Percentiles rank a stretch among this genome's conserved stretches.
Evolutionary conservation across 805 yeast species (phyloP).

Genomic region (Spathaspora sp.): DNA sequence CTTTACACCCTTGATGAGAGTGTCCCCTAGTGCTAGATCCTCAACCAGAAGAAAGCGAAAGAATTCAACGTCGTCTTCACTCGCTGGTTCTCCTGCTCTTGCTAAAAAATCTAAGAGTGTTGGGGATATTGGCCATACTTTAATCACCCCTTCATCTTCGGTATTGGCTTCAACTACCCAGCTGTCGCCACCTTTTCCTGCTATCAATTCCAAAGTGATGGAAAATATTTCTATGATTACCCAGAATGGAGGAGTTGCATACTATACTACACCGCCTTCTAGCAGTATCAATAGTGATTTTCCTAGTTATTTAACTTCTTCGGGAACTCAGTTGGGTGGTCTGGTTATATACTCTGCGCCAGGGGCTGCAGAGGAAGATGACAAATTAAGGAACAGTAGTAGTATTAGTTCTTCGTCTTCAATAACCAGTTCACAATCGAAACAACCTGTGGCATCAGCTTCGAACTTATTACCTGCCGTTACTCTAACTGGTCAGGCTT

Average conservation of each 20-base stretch:
- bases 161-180: neutral
- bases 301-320: neutral
- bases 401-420: neutral
- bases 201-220: constrained; percentile 28
- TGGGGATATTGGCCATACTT: constrained; percentile 1
- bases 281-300: constrained; percentile 10
- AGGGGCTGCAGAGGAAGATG: neutral
- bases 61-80: constrained; percentile 4
- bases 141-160: constrained; percentile 17
- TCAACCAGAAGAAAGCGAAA: constrained; percentile 10
- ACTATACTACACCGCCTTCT: constrained; percentile 19
- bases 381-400: neutral
- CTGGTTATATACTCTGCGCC: neutral
- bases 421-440: neutral
- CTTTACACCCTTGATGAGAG: constrained; percentile 43
- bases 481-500: constrained; percentile 1
- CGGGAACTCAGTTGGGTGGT: neutral
- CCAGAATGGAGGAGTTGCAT: constrained; percentile 8
- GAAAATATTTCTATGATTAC: constrained; percentile 32
- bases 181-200: constrained; percentile 5
- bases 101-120: constrained; percentile 6
- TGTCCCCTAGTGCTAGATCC: constrained; percentile 24
- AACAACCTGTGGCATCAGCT: neutral
- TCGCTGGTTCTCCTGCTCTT: constrained; percentile 4
- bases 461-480: constrained; percentile 9